These are phyloP conservation scores for Phytophthora pinifolia DNA, from an alignment of 352 stramenopile species.

Conservation along the genomic window DNA sequence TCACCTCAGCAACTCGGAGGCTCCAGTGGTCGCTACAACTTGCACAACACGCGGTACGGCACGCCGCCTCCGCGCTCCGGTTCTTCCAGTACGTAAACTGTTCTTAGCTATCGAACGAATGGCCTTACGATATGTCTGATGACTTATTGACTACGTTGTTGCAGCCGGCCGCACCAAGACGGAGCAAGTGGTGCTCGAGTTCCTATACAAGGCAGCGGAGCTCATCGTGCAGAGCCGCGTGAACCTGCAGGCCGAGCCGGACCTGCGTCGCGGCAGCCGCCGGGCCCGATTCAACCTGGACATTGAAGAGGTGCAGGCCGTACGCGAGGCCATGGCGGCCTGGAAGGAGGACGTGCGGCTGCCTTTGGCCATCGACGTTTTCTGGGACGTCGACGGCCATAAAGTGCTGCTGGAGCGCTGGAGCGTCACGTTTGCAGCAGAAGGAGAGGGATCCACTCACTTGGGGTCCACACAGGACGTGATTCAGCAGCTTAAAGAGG, in stretches of 20 bases:
- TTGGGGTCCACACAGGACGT: constrained; percentile 54
- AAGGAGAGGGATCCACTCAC: constrained; percentile 18
- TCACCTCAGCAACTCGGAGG: constrained; percentile 6
- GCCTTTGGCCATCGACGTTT: constrained; percentile 73
- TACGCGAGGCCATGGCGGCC: constrained; percentile 63
- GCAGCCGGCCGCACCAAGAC: constrained; percentile 70
- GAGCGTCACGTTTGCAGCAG: constrained; percentile 48
- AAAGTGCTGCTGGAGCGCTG: constrained; percentile 77
- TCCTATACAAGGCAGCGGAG: constrained; percentile 82
- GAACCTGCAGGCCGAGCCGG: constrained; percentile 57
- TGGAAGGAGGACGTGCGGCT: constrained; percentile 76
- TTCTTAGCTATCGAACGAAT: background rate
- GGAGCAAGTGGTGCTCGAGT: constrained; percentile 85
- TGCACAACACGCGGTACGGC: constrained; percentile 17
- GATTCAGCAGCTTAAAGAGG: constrained; percentile 79
- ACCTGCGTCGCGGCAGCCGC: constrained; percentile 42
- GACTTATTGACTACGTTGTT: constrained; percentile 6
- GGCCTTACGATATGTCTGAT: background rate
- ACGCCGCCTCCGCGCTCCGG: constrained; percentile 12
- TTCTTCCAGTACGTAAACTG: constrained; percentile 4
- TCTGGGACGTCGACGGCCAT: constrained; percentile 46
- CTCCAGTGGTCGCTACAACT: constrained; percentile 7
- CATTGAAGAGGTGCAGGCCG: constrained; percentile 72
- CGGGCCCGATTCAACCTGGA: constrained; percentile 82
- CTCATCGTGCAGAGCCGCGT: constrained; percentile 83